Evolutionary conservation across 2,329 filamentous ascomycete species (phyloP), one percentile per base, ranked within the genome.

Genomic region (Zalaria sp.): DNA sequence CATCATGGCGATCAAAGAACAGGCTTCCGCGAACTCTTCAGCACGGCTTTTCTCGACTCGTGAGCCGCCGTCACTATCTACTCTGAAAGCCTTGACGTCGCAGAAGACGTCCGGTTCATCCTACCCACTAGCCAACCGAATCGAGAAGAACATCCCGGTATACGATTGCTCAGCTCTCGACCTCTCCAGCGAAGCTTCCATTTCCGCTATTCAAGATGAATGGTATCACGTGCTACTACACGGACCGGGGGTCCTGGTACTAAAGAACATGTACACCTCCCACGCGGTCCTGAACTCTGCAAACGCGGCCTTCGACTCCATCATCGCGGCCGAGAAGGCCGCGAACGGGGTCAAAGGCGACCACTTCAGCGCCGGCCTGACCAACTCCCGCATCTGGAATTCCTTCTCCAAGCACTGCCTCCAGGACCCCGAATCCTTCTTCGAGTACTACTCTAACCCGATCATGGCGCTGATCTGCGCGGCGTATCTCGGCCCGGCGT

Each of bases 341-440:
- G 38, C 51, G 25, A 54, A 54, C 25, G 39, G 46, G 11, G 45
- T 55, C 1, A 67, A 69, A 40, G 76, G 76, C 25, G 76, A 80
- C 54, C 76, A 80, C 51, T 80, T 80, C 54, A 73, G 75, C 1
- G 57, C 65, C 4, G 62, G 64, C 2, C 69, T 70, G 25, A 64
- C 66, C 25, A 80, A 80, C 51, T 65, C 71, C 41, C 67, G 77
- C 6, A 77, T 80, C 59, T 81, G 75, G 75, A 80, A 80, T 58
- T 75, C 75, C 0, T 75, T 79, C 56, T 68, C 68, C 47, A 81
- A 80, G 51, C 76, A 79, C 50, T 70, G 66, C 18, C 53, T 71
- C 2, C 52, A 59, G 27, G 66, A 76, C 46, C 68, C 75, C 0
- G 35, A 51, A 0, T 72, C 68, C 0, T 80, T 80, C 50, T 46